A percentile compares a stretch with the other conserved stretches of the same genome.
Conservation (phyloP, 1,284 basidiomycete species). For the Lentinus polychrous region DNA sequence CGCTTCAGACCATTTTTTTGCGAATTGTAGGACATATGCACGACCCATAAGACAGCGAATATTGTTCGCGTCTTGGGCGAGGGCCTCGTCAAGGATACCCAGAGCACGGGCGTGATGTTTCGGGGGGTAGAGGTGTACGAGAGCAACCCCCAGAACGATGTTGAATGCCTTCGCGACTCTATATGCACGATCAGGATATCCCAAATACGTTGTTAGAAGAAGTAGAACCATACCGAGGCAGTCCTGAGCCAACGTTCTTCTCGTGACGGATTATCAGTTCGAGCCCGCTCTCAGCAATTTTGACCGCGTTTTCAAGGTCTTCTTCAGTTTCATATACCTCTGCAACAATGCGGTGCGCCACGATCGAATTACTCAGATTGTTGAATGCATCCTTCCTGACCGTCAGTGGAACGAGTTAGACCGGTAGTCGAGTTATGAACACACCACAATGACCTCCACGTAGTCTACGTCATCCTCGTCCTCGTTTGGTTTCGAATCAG, state of each 20-base stretch:
- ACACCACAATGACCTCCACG: constrained; percentile 49
- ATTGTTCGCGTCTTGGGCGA: constrained; percentile 58
- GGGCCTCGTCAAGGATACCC: constrained; percentile 65
- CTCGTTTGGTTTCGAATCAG: constrained; percentile 16
- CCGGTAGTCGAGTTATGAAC: constrained; percentile 12
- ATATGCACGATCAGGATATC: constrained; percentile 2
- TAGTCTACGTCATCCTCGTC: constrained; percentile 37
- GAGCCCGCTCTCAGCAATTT: constrained; percentile 65
- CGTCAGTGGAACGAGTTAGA: background rate
- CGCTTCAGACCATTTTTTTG: constrained; percentile 69
- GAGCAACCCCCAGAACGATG: constrained; percentile 58
- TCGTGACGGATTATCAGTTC: constrained; percentile 53
- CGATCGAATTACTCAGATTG: constrained; percentile 51
- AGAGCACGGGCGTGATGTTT: constrained; percentile 83
- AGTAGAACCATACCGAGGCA: constrained; percentile 36
- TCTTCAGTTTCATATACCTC: constrained; percentile 70
- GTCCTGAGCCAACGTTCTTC: constrained; percentile 47
- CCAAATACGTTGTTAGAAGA: constrained; percentile 2
- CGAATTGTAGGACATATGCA: constrained; percentile 67
- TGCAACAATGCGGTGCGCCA: constrained; percentile 67
- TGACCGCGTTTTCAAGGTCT: constrained; percentile 75
- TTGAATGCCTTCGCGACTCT: constrained; percentile 62
- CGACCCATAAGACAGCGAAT: constrained; percentile 66
- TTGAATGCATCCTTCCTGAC: constrained; percentile 50
- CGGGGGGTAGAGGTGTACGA: constrained; percentile 85